Base-by-base conservation (phyloP, 169 alveolate genomes). In the Blepharisma undulans region DNA sequence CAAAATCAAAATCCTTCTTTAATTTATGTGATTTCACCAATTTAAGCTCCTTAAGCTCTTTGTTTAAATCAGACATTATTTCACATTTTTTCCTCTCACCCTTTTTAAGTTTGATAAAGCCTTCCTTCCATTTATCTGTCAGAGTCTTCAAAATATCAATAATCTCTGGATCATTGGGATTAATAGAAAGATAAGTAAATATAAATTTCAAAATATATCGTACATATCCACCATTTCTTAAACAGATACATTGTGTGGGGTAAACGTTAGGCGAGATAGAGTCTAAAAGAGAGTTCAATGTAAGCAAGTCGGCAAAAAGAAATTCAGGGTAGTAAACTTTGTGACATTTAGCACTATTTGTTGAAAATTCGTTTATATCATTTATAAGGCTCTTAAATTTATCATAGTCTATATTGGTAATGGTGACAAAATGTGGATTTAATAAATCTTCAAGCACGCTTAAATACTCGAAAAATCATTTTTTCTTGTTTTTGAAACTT, bases 151-250 rank as follows among this genome's bases (percentile, higher is more conserved):
- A 60, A 21, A 82, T 74, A 18, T 22, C 7, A 72, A 18, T 36
- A 32, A 82, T 14, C 14, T n/a, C 10, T 25, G 27, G 8, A 32
- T 48, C 76, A 22, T 30, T 48, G 32, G 5, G 29, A 7, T 78
- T 22, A 25, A 34, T 14, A 21, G 16, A 33, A 8, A 82, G 27
- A 74, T 25, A 14, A 74, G 18, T 74, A 30, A 82, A 82, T 32
- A 82, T 34, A 48, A 82, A 82, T 74, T 82, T 82, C 10, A 82
- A 30, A 34, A 59, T 30, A 21, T 34, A 22, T 10, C 89, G 33
- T 8, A 82, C 14, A 60, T 34, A 82, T 30, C 89, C 89, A 34
- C 89, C 89, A 22, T 82, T 78, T 82, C 89, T 82, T 22, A 82
- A 60, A 34, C 22, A 82, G 6, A 82, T 74, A 14, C 80, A 22